These are phyloP conservation scores for Chaetomium cochliodes DNA, from an alignment of 495 filamentous ascomycete species.

Conservation along the genomic window DNA sequence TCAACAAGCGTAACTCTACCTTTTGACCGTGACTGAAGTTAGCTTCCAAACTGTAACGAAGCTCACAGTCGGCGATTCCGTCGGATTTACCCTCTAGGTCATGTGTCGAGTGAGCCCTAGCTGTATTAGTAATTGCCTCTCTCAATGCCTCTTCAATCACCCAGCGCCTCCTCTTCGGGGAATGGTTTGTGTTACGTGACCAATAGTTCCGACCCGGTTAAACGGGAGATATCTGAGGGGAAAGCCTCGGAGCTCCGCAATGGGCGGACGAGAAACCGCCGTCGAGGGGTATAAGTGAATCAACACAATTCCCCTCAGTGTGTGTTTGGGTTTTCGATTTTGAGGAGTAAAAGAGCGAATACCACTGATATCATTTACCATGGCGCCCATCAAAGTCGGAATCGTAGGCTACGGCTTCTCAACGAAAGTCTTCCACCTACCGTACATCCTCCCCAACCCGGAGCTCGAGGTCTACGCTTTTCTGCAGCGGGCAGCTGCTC, in stretches of 20 bases:
- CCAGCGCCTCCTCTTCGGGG: neutral
- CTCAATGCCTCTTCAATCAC: neutral
- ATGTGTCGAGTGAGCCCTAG: neutral
- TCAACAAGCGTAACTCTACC: no score
- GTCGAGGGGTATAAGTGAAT: slow-evolving; percentile 2
- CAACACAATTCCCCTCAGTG: neutral
- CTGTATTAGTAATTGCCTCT: slow-evolving; percentile 3
- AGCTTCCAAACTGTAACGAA: no score
- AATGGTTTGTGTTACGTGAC: neutral
- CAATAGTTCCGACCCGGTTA: slow-evolving; percentile 12
- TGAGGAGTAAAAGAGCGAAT: neutral
- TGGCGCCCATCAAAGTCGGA: slow-evolving; percentile 37
- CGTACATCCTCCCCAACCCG: slow-evolving; percentile 61
- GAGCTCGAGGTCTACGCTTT: slow-evolving; percentile 58
- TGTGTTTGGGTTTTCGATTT: neutral
- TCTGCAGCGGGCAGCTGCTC: slow-evolving; percentile 36
- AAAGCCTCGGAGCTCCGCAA: neutral
- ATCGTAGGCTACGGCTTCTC: slow-evolving; percentile 55
- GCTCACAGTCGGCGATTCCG: no score
- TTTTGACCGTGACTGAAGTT: no score
- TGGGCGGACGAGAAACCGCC: neutral
- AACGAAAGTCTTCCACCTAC: slow-evolving; percentile 73
- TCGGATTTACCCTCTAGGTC: neutral
- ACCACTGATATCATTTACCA: neutral
- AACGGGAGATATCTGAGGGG: slow-evolving; percentile 7